Evolutionary conservation across 805 yeast species (phyloP).

Genomic region (Teunomyces stri): DNA sequence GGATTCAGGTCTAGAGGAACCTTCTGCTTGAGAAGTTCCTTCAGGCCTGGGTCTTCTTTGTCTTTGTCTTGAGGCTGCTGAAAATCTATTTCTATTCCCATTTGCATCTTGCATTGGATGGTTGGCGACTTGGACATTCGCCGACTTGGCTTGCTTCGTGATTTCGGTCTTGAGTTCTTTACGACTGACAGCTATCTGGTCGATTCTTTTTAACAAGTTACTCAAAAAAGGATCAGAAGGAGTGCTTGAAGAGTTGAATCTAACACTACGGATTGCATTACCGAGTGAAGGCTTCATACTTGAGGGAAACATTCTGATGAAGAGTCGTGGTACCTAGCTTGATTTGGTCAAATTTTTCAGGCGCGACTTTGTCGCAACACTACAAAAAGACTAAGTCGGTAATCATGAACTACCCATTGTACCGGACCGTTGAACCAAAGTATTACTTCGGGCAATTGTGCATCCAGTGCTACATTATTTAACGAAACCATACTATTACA

Average conservation of each 20-base stretch:
- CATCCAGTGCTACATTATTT: too few relatives aligned
- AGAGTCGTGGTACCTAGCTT: neutral
- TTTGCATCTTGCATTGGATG: constrained; percentile 1
- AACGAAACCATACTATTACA: too few relatives aligned
- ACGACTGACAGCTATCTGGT: constrained; percentile 23
- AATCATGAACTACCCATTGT: neutral
- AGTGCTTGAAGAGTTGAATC: constrained; percentile 8
- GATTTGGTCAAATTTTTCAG: constrained; percentile 5
- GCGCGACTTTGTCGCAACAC: constrained; percentile 4
- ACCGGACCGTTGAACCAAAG: neutral
- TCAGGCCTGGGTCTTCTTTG: constrained; percentile 5
- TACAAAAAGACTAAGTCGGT: neutral
- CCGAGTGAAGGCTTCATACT: constrained; percentile 1
- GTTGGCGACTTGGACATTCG: constrained; percentile 1
- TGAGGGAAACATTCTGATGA: constrained; percentile 1
- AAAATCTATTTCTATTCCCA: neutral
- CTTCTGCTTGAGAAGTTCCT: constrained; percentile 5
- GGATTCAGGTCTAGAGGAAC: neutral
- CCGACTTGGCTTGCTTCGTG: constrained; percentile 1
- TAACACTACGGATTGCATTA: constrained; percentile 4
- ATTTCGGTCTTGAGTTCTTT: constrained; percentile 8
- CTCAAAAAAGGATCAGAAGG: constrained; percentile 23
- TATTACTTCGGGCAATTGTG: too few relatives aligned
- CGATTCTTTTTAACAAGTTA: constrained; percentile 37
- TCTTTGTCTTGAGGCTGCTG: neutral